These are phyloP conservation scores for Bryoerythrophyllum caledonicum DNA, from an alignment of 225 moss, liverwort and hornwort genomes.

Conservation along the genomic window DNA sequence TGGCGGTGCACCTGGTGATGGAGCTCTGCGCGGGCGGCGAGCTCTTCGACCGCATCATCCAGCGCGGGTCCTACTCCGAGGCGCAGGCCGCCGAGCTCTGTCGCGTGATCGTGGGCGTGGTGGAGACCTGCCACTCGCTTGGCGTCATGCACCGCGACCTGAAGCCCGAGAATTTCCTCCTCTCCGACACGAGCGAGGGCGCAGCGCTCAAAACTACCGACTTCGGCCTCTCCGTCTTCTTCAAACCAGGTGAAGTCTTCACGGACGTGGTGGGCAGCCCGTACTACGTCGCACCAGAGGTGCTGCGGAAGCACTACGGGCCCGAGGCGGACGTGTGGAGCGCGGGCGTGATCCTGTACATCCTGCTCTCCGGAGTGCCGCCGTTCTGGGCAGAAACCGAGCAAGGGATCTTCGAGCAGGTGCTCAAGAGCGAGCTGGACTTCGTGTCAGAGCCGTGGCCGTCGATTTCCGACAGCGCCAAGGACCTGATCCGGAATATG, in stretches of 20 bases:
- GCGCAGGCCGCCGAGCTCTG: slow-evolving; percentile 52
- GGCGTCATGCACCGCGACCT: slow-evolving; percentile 58
- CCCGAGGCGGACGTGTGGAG: slow-evolving; percentile 64
- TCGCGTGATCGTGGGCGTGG: slow-evolving; percentile 57
- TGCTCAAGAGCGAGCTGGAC: slow-evolving; percentile 46
- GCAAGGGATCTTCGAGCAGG: slow-evolving; percentile 63
- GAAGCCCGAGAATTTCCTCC: slow-evolving; percentile 55
- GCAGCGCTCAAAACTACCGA: slow-evolving; percentile 60
- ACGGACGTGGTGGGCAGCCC: slow-evolving; percentile 60
- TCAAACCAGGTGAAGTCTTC: slow-evolving; percentile 56
- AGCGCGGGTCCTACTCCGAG: slow-evolving; percentile 59
- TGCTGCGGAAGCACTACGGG: slow-evolving; percentile 54
- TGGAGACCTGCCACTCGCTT: slow-evolving; percentile 64
- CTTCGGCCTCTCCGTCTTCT: slow-evolving; percentile 58
- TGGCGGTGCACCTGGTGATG: slow-evolving; percentile 59
- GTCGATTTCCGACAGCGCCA: slow-evolving; percentile 48
- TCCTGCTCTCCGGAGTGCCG: slow-evolving; percentile 51
- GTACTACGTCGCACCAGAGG: slow-evolving; percentile 57
- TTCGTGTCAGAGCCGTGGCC: slow-evolving; percentile 58
- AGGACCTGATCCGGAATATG: slow-evolving; percentile 59
- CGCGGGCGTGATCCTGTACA: slow-evolving; percentile 60
- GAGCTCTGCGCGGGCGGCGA: slow-evolving; percentile 60
- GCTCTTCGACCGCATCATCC: slow-evolving; percentile 57
- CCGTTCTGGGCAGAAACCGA: slow-evolving; percentile 65
- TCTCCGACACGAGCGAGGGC: slow-evolving; percentile 38